Evolutionary conservation across 192 early-diverging fungal species (phyloP).

Genomic region (Linnemannia elongata): DNA sequence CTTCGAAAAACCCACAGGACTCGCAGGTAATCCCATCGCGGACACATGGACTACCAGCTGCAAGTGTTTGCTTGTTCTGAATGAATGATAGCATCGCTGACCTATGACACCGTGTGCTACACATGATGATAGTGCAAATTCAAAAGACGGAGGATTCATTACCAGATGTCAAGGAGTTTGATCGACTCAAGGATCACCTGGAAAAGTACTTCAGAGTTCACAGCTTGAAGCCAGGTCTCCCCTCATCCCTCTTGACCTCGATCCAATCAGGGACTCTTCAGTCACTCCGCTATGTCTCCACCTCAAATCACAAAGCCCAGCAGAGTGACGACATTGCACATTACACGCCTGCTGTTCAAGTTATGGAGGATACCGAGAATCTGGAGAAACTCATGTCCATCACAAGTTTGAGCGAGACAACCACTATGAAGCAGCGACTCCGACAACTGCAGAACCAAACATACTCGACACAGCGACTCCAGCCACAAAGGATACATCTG

Average conservation of each 20-base stretch:
- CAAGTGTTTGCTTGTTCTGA: not conserved
- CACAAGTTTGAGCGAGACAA: conserved; percentile 52
- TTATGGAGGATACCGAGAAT: conserved; percentile 62
- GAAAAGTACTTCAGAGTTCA: conserved; percentile 77
- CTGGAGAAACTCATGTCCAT: conserved; percentile 56
- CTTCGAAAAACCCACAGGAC: conserved; percentile 94
- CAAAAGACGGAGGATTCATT: conserved; percentile 82
- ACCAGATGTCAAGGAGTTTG: conserved; percentile 84
- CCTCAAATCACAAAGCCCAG: conserved; percentile 35
- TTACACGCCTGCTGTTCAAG: conserved; percentile 61
- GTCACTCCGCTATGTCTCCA: conserved; percentile 40
- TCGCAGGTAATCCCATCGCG: conserved; percentile 69
- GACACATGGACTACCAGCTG: not conserved
- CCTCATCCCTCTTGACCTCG: conserved; percentile 42
- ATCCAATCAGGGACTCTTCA: conserved; percentile 46
- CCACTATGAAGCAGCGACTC: conserved; percentile 72
- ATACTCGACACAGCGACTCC: conserved; percentile 66
- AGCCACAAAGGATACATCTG: conserved; percentile 89
- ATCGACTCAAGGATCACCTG: conserved; percentile 86
- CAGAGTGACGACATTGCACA: conserved; percentile 62
- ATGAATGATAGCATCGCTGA: too few species aligned
- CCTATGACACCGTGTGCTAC: not conserved
- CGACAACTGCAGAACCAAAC: conserved; percentile 76
- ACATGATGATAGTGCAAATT: conserved; percentile 71
- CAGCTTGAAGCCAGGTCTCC: conserved; percentile 28